A percentile compares a stretch with the other conserved stretches of the same genome.
phyloP scores from a whole-genome alignment of 495 filamentous ascomycete genomes.

The Copromyces sp. region DNA sequence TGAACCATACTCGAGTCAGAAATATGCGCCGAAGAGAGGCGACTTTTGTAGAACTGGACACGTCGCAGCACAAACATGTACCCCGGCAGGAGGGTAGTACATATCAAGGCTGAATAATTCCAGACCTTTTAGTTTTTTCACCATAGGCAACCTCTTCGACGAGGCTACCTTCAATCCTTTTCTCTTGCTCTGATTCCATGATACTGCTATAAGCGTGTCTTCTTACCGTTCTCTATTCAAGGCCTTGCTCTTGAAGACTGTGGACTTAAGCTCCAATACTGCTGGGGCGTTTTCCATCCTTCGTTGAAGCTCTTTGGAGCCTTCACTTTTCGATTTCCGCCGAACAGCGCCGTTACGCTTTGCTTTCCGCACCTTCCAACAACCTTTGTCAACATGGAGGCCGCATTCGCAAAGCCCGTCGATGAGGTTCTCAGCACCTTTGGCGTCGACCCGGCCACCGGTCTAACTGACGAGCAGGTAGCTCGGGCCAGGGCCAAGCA shows the following conservation, averaged over 20 bases:
- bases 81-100: neutral
- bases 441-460: constrained; percentile 51
- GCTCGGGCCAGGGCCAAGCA: constrained; percentile 50
- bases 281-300: neutral
- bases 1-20: neutral
- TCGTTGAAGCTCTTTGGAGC: neutral
- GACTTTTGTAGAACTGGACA: neutral
- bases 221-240: neutral
- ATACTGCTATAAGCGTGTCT: neutral
- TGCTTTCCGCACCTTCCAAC: neutral
- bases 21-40: neutral
- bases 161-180: neutral
- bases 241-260: neutral
- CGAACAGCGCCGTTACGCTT: neutral
- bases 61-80: neutral
- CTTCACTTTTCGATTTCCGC: neutral
- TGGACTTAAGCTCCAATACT: neutral
- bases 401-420: constrained; percentile 60
- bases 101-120: neutral
- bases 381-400: constrained; percentile 52
- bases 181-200: neutral
- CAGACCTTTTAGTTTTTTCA: neutral
- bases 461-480: constrained; percentile 65
- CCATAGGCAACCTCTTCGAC: neutral
- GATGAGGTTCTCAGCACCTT: constrained; percentile 64